Percentiles rank a stretch among this genome's conserved stretches.
Evolutionary conservation across 78 protist species (phyloP).

Genomic region (Protostelium mycophagum): DNA sequence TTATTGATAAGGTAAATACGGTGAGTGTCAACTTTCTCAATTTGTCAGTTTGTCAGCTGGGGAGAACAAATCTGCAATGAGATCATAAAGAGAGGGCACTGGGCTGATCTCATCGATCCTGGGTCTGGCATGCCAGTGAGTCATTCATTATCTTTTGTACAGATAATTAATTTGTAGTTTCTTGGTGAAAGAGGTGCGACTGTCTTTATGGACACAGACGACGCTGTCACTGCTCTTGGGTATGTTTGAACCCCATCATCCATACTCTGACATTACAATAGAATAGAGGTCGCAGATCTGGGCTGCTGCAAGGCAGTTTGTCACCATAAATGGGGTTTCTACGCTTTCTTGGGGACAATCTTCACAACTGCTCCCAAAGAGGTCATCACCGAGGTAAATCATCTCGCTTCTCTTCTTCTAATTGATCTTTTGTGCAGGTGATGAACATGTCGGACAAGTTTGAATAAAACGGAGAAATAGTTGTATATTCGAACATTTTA

Average conservation of each 20-base stretch:
- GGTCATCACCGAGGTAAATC: not conserved
- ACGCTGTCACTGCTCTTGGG: not conserved
- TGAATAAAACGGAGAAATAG: too few species aligned
- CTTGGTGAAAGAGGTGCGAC: not conserved
- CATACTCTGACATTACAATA: not conserved
- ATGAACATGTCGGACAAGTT: too few species aligned
- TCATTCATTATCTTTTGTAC: not conserved
- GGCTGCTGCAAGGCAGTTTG: not conserved
- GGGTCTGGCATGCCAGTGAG: constrained; percentile 47
- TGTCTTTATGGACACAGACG: not conserved
- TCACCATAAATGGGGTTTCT: not conserved
- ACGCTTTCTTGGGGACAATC: not conserved
- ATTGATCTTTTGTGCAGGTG: too few species aligned
- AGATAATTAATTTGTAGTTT: not conserved
- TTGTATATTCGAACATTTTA: too few species aligned
- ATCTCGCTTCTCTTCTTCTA: too few species aligned
- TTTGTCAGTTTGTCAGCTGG: not conserved
- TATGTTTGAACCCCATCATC: not conserved
- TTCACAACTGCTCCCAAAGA: not conserved
- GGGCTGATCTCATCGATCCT: constrained; percentile 58
- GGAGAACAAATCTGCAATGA: not conserved
- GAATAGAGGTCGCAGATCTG: not conserved
- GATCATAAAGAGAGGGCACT: constrained; percentile 2
- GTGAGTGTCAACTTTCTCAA: not conserved
- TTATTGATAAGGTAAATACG: not conserved